Evolutionary conservation across 148 eudicot genomes (phyloP), one percentile per base, ranked within the genome.

Genomic region (Euryodendron excelsum): DNA sequence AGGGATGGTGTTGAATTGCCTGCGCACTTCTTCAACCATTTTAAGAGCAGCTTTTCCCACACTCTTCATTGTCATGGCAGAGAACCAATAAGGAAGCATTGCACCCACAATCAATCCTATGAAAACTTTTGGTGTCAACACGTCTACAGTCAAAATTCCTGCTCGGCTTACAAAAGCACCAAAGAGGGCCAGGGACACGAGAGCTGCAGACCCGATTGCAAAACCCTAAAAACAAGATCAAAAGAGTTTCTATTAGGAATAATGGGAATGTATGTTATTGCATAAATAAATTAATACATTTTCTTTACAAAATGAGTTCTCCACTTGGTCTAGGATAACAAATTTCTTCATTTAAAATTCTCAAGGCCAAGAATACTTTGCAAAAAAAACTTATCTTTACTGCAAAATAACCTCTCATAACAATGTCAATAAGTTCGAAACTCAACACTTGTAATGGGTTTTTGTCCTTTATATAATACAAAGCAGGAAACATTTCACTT

Each of bases 21-120:
- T 84, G 36, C 98, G 94, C 17, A 94, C 98, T 83, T 94, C 98
- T 80, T 94, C 98, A 77, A 94, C 98, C 98, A 94, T 94, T 82
- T 90, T 88, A 71, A 94, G 84, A 64, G 98, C 98, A 55, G 98
- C 98, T 73, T 84, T 92, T 47, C 98, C 98, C 44, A 94, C 98
- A 76, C 98, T 94, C 91, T 94, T 94, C 98, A 94, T 94, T 72
- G 98, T 94, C 98, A 94, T 92, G 82, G 98, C 98, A 3, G 98
- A 94, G 89, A 94, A 94, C 98, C 98, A 92, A 83, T 92, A 94
- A 44, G 98, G 98, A 81, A 94, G 96, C 98, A 94, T 94, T 66
- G 98, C 98, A 77, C 98, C 98, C 62, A 92, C 97, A 30, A 94
- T 39, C 81, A 94, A 80, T 80, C 98, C 98, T 67, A 94, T 90